These are phyloP conservation scores for Leucocoprinus leucothites DNA, from an alignment of 768 basidiomycete genomes.

Conservation along the genomic window DNA sequence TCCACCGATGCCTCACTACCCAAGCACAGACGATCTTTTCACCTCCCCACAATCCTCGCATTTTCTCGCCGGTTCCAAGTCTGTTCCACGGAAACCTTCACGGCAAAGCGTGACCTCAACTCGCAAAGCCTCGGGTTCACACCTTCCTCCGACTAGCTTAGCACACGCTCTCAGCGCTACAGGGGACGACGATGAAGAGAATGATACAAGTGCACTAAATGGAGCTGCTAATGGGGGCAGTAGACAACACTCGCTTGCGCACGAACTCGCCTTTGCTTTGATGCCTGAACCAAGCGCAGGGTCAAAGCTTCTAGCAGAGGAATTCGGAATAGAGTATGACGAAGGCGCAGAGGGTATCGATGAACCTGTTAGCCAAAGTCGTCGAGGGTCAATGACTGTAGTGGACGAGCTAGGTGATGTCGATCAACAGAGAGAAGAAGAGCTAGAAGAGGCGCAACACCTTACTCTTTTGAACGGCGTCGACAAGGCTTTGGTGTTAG, in stretches of 20 bases:
- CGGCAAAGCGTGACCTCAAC: conserved; percentile 28
- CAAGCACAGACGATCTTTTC: conserved; percentile 28
- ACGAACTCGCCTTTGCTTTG: conserved; percentile 82
- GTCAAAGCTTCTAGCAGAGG: conserved; percentile 78
- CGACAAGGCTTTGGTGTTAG: conserved; percentile 19
- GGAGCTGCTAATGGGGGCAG: conserved; percentile 31
- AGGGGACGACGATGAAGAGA: conserved; percentile 34
- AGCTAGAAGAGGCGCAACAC: conserved; percentile 11
- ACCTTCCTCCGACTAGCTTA: conserved; percentile 42
- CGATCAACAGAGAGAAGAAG: conserved; percentile 4
- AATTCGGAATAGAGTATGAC: conserved; percentile 88
- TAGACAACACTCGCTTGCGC: conserved; percentile 69
- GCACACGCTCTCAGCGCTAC: conserved; percentile 18
- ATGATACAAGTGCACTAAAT: background rate
- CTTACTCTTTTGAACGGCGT: conserved; percentile 25
- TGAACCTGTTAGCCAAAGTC: conserved; percentile 24
- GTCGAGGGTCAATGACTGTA: background rate
- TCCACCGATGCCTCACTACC: conserved; percentile 29
- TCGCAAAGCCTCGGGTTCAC: conserved; percentile 49
- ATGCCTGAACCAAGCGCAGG: conserved; percentile 83
- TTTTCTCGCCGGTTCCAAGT: conserved; percentile 33
- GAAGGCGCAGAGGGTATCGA: conserved; percentile 85
- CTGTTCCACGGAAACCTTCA: conserved; percentile 23
- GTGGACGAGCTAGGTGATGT: background rate
- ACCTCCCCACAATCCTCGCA: conserved; percentile 21